A percentile compares a stretch with the other conserved stretches of the same genome.
These are phyloP conservation scores for Podospora bellae-mahoneyi DNA, from an alignment of 495 filamentous ascomycete genomes.

Conservation along the genomic window DNA sequence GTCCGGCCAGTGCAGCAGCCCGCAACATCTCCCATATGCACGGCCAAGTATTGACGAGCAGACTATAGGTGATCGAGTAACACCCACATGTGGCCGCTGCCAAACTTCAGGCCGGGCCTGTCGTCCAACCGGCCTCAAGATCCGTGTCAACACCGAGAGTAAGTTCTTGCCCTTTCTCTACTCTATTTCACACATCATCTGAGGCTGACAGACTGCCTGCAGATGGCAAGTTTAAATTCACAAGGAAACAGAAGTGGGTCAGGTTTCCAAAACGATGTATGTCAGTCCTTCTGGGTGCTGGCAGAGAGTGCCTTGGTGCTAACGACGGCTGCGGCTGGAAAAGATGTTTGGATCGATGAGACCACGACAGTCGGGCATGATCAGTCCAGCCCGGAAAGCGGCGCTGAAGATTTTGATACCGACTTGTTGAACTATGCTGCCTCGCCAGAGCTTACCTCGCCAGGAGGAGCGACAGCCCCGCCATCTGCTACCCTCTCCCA, in stretches of 20 bases:
- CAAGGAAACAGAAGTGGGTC: slow-evolving; percentile 33
- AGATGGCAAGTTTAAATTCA: slow-evolving; percentile 25
- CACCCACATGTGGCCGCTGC: slow-evolving; percentile 44
- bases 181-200: neutral
- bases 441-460: neutral
- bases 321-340: neutral
- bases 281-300: neutral
- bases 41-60: neutral
- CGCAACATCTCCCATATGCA: neutral
- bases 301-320: neutral
- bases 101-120: slow-evolving; percentile 23
- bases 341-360: slow-evolving; percentile 32
- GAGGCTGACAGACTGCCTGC: neutral
- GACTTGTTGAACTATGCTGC: neutral
- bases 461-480: neutral
- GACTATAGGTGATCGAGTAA: slow-evolving; percentile 42
- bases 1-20: slow-evolving; percentile 5
- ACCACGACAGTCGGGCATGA: slow-evolving; percentile 26
- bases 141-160: slow-evolving; percentile 27
- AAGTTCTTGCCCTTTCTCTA: neutral
- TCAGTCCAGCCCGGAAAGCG: slow-evolving; percentile 22
- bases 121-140: slow-evolving; percentile 29
- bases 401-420: slow-evolving; percentile 17
- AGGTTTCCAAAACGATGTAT: slow-evolving; percentile 30
- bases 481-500: neutral